Base-by-base conservation (phyloP, 2,329 filamentous ascomycete genomes). In the Hawksworthiomyces lignivorus region DNA sequence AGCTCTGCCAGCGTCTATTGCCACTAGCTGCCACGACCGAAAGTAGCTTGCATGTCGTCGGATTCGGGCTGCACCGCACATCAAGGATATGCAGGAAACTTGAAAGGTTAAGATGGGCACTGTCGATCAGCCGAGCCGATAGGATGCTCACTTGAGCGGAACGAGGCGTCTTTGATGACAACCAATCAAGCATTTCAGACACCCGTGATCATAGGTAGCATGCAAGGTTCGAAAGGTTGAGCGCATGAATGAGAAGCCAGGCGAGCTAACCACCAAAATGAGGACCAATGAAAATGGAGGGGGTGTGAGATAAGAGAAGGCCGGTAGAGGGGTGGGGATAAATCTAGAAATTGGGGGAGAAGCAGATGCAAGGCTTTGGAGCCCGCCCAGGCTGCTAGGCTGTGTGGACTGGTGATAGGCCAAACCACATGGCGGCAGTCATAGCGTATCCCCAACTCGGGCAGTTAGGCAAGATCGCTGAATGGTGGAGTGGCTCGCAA, bases 281-380 rank as follows among this genome's bases (percentile, higher is more conserved):
- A n/a, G 14, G 22, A 31, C 15, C 20, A 28, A 24, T 18, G 30
- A 17, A 33, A 17, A 33, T 18, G 7, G 20, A 19, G 18, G 27
- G 21, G 42, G 42, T 10, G 37, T 40, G 37, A n/a, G 20, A 19
- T 7, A 36, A 24, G 7, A 18, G 4, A 15, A 30, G 22, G 28
- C 7, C n/a, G 22, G 22, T 9, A 20, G 33, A 27, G 33, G 27
- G 34, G 34, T 27, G 34, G 11, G 11, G 18, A n/a, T 7, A 34
- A 9, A 8, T 26, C 12, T 8, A 26, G 8, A 26, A 26, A 26
- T 8, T 12, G 24, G 12, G 12, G 24, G 24, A 26, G 24, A 12
- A 26, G 24, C 8, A 12, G 22, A 29, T 48, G 41, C 41, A 41
- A 49, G 45, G 47, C 45, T 43, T 32, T 40, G 24, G 22, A 42